These are phyloP conservation scores for Ceratobasidium sp. DNA, from an alignment of 1,284 basidiomycete species.

Conservation along the genomic window DNA sequence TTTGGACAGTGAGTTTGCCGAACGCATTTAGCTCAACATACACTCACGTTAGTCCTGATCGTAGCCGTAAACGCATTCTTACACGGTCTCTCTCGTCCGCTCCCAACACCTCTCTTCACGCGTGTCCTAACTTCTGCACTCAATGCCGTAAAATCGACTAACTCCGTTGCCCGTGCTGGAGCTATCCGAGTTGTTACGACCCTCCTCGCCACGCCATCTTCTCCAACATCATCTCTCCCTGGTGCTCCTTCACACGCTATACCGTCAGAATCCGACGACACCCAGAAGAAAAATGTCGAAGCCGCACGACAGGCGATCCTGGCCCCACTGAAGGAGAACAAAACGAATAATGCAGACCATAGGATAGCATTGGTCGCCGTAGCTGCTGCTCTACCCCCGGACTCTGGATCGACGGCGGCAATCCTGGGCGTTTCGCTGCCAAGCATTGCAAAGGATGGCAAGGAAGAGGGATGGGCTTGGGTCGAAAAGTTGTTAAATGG, in stretches of 20 bases:
- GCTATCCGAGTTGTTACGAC: constrained; percentile 71
- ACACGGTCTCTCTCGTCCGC: constrained; percentile 63
- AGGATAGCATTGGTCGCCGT: constrained; percentile 84
- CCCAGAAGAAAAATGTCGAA: constrained; percentile 54
- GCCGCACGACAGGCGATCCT: constrained; percentile 72
- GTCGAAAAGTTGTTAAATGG: constrained; percentile 56
- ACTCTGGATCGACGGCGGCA: constrained; percentile 59
- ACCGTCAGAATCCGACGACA: not conserved
- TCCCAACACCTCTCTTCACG: constrained; percentile 66
- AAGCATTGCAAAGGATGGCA: constrained; percentile 53
- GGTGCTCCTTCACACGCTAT: constrained; percentile 1
- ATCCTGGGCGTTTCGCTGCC: constrained; percentile 56
- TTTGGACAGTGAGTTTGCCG: constrained; percentile 61
- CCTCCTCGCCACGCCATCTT: constrained; percentile 55
- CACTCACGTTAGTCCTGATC: not conserved
- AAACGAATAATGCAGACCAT: constrained; percentile 87
- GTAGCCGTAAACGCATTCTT: constrained; percentile 68
- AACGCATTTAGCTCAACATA: not conserved
- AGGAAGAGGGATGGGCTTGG: constrained; percentile 66
- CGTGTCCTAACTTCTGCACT: constrained; percentile 73
- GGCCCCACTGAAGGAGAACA: constrained; percentile 78
- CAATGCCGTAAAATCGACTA: constrained; percentile 81
- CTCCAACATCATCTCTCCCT: not conserved
- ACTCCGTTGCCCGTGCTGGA: constrained; percentile 68
- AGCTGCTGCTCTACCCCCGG: constrained; percentile 67